Base-by-base conservation (phyloP, 495 filamentous ascomycete species). In the Hypoxylon fragiforme region DNA sequence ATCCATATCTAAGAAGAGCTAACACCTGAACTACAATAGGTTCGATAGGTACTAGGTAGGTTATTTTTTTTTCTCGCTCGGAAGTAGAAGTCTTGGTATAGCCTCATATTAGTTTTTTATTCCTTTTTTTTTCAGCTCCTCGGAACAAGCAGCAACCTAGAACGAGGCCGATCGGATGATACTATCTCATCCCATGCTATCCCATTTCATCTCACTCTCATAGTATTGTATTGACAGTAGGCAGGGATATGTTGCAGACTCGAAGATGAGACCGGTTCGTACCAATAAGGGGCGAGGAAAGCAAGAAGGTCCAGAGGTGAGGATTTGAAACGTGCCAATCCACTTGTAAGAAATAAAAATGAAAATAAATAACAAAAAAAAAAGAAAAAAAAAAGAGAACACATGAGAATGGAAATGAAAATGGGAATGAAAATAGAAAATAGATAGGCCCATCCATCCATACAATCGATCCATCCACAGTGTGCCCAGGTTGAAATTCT, bases 231-330 rank as follows among this genome's bases (percentile, higher is more conserved):
- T 38, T n/a, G 38, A 12, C 14, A 18, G 35, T 40, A 30, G 16
- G 16, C 32, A 57, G 30, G 46, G 54, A 50, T 28, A 19, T 32
- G 34, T 51, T 51, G 21, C 47, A 41, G 30, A 30, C 40, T 43
- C 14, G 7, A 42, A 15, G 38, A 35, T 22, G 12, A 19, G 18
- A 20, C 14, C 19, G 13, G 38, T 7, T n/a, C 18, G 32, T 43
- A 16, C 40, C 8, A 49, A 38, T 28, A 26, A 5, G 7, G 3
- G 18, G 24, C 9, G 18, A 28, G n/a, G 32, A 16, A 7, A 31
- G n/a, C 16, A 21, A 30, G n/a, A 49, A 32, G 3, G 2, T 19
- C 12, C 13, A 40, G 28, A 41, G 32, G 8, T 41, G 41, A 49
- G 20, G 11, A 30, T 15, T 51, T 51, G 48, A 47, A 36, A 58